Base-by-base conservation (phyloP, 1,284 basidiomycete genomes). In the Trichosporon asahii region DNA sequence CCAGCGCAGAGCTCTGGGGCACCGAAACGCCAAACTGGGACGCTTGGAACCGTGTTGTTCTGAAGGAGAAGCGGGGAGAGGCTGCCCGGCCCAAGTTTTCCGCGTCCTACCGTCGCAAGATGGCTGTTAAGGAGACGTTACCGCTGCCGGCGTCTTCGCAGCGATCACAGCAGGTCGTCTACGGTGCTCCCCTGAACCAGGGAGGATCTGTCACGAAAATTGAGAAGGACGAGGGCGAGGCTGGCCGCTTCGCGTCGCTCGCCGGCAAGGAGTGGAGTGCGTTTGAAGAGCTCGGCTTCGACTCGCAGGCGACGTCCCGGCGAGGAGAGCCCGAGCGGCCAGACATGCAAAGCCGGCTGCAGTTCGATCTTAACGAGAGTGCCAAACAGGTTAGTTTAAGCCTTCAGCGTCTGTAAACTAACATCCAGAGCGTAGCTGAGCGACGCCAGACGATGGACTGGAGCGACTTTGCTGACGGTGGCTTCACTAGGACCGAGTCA, bases 191-290 rank as follows among this genome's bases (percentile, higher is more conserved):
- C 1, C 53, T 66, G 25, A 66, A 12, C 44, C 57, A 21, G 0
- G 57, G 57, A 18, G 57, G 27, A 9, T 5, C 15, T 2, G 29
- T 61, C 15, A 61, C 29, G 27, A 61, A 40, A 18, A 67, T 63
- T 31, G 69, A 66, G 8, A 75, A 77, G 29, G 77, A 76, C 21
- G 77, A 79, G 23, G 77, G 74, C 25, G 86, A 86, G 8, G 89
- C 89, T 69, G 90, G 90, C 71, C 85, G 88, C n/a, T 95, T 90
- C 82, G 86, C 89, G 68, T 92, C 88, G 71, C 78, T 95, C 74
- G 91, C 92, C 0, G 92, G 94, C 72, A 85, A 93, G 74, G 91
- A 90, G 78, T 95, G 93, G 93, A 91, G 91, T 12, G 89, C 91
- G 79, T 95, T 95, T 76, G 92, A 94, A 85, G 85, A 87, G 49